These are phyloP conservation scores for Trematosphaeria pertusa DNA, from an alignment of 2,329 filamentous ascomycete genomes.

Conservation along the genomic window DNA sequence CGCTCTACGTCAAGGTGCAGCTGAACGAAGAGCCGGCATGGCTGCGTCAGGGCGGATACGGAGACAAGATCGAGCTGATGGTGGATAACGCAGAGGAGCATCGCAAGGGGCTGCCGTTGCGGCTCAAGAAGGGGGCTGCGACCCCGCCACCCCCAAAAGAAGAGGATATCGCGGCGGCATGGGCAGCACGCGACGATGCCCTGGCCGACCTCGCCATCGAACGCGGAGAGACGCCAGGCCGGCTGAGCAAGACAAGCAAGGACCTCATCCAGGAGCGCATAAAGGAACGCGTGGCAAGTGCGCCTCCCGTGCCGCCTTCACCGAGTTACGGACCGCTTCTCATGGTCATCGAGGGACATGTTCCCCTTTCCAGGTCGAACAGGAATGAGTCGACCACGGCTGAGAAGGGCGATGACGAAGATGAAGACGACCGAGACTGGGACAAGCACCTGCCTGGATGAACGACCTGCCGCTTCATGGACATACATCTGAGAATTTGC, in stretches of 20 bases:
- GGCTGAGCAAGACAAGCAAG: constrained; percentile 38
- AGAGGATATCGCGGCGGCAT: constrained; percentile 40
- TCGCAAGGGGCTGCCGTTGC: constrained; percentile 34
- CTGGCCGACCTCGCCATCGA: constrained; percentile 52
- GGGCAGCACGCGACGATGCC: constrained; percentile 42
- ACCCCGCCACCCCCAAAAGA: constrained; percentile 28
- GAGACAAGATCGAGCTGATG: constrained; percentile 49
- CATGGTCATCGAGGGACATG: constrained; percentile 48
- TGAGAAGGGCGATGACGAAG: constrained; percentile 21
- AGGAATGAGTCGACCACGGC: constrained; percentile 21
- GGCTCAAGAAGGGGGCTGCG: constrained; percentile 29
- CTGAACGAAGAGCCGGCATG: constrained; percentile 84
- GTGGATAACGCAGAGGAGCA: constrained; percentile 43
- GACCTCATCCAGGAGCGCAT: constrained; percentile 41
- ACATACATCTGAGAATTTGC: too few relatives aligned
- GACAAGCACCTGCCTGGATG: constrained; percentile 41
- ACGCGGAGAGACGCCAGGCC: constrained; percentile 50
- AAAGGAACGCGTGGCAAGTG: constrained; percentile 33
- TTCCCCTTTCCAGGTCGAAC: too few relatives aligned
- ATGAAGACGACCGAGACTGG: constrained; percentile 40
- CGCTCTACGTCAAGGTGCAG: constrained; percentile 87
- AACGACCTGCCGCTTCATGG: constrained; percentile 5
- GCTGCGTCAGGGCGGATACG: constrained; percentile 68
- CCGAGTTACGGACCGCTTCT: constrained; percentile 28
- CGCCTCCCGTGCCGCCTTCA: constrained; percentile 35